Evolutionary conservation across 441 rosid genomes (phyloP).

Genomic region (Croton laevigatus): DNA sequence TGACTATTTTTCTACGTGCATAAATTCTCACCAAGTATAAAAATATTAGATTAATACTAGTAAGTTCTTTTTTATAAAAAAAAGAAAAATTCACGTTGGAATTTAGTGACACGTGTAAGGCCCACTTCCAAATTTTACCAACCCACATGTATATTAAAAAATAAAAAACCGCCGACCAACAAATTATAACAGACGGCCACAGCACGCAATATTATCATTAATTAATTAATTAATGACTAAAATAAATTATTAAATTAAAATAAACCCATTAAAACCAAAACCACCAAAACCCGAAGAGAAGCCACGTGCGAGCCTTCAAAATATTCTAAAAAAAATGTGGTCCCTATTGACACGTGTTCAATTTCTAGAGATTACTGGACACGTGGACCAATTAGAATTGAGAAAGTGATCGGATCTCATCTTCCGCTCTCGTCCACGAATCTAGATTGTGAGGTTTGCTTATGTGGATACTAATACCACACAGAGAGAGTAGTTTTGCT

Average conservation of each 20-base stretch:
- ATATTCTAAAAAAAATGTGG: not conserved
- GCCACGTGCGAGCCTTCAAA: constrained; percentile 17
- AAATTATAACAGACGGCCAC: not conserved
- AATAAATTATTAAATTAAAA: too few relatives aligned
- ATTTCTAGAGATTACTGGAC: not conserved
- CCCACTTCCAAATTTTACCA: not conserved
- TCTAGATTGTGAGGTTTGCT: constrained; percentile 7
- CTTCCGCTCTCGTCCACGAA: constrained; percentile 73
- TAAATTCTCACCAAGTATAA: too few relatives aligned
- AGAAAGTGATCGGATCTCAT: constrained; percentile 79
- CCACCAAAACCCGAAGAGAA: not conserved
- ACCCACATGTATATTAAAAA: not conserved
- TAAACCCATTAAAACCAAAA: not conserved
- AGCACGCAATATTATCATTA: not conserved
- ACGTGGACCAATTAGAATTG: constrained; percentile 66
- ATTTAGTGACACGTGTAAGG: too few relatives aligned
- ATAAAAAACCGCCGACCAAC: not conserved
- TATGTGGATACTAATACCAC: not conserved
- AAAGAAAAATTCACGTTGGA: too few relatives aligned
- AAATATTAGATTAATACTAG: too few relatives aligned
- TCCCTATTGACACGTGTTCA: constrained; percentile 19
- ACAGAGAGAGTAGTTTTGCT: not conserved
- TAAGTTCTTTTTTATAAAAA: too few relatives aligned
- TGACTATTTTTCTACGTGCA: too few relatives aligned
- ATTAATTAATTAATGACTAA: too few relatives aligned